Percentiles rank a stretch among this genome's conserved stretches.
Evolutionary conservation across 305 asterid genomes (phyloP).

Genomic region (Solanum aculeatissimum): DNA sequence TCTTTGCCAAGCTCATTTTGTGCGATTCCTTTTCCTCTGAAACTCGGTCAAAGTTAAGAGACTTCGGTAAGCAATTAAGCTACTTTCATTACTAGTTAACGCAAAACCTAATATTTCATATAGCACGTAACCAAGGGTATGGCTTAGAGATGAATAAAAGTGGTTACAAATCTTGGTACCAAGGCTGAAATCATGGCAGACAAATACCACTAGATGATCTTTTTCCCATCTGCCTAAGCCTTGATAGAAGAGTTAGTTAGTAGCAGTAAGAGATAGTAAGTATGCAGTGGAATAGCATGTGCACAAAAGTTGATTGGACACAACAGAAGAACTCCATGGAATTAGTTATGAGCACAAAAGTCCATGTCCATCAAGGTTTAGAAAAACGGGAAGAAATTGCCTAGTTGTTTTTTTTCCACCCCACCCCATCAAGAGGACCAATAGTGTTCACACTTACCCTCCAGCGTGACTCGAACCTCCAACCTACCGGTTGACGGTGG

Average conservation of each 20-base stretch:
- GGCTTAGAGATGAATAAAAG: neutral
- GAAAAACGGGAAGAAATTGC: neutral
- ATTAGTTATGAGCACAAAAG: neutral
- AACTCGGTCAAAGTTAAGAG: constrained; percentile 6
- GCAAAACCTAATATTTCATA: neutral
- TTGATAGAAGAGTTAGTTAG: neutral
- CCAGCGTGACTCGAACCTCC: neutral
- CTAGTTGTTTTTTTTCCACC: neutral
- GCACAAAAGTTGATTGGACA: neutral
- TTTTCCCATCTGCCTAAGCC: neutral
- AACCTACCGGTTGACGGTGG: neutral
- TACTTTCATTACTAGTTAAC: neutral
- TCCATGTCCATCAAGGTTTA: neutral
- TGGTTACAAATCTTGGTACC: neutral
- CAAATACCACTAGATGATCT: neutral
- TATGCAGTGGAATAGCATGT: neutral
- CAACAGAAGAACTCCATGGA: neutral
- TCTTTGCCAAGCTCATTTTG: constrained; percentile 83
- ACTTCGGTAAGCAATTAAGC: neutral
- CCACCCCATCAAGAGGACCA: neutral
- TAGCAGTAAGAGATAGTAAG: neutral
- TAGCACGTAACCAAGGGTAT: neutral
- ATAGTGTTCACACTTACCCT: neutral
- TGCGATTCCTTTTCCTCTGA: constrained; percentile 73
- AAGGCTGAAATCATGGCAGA: neutral